These are phyloP conservation scores for Botrytis sinoallii DNA, from an alignment of 2,329 filamentous ascomycete genomes.

Conservation along the genomic window DNA sequence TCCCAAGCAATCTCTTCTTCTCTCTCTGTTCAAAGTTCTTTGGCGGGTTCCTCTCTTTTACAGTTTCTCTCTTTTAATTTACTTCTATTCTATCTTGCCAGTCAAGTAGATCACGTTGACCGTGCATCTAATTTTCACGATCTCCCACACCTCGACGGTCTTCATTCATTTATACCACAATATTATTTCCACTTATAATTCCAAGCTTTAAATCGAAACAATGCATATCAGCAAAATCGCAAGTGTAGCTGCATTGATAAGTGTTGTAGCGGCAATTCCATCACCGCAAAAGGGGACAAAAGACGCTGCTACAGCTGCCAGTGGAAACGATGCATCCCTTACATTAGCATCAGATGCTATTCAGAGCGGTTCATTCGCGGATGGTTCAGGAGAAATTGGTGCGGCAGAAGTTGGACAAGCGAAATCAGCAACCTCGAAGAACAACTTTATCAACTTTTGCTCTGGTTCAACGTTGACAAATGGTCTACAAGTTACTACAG, in stretches of 20 bases:
- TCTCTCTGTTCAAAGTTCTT: conserved; percentile 25
- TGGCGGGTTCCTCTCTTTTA: conserved; percentile 35
- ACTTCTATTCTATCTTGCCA: conserved; percentile 33
- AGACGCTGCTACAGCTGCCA: not conserved
- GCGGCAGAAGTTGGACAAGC: conserved; percentile 31
- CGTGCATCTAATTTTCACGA: conserved; percentile 36
- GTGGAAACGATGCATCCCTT: conserved; percentile 19
- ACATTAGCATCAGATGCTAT: conserved; percentile 31
- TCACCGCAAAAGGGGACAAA: conserved; percentile 17
- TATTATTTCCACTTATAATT: conserved; percentile 2
- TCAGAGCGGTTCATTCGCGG: conserved; percentile 34
- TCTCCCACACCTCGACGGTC: conserved; percentile 36
- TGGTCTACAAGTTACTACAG: conserved; percentile 53
- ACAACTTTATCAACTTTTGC: conserved; percentile 40
- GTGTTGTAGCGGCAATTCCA: conserved; percentile 26
- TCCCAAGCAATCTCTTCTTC: conserved; percentile 26
- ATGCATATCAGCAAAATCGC: conserved; percentile 31
- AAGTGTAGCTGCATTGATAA: conserved; percentile 30
- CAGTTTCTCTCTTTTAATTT: conserved; percentile 30
- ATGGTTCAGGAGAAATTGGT: conserved; percentile 32
- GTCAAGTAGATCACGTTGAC: conserved; percentile 40
- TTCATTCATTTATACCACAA: conserved; percentile 33
- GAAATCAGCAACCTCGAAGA: conserved; percentile 32
- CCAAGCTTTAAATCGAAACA: conserved; percentile 6
- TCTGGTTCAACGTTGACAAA: conserved; percentile 51